phyloP scores from a whole-genome alignment of 257 asterid species.

The Mentha longifolia region DNA sequence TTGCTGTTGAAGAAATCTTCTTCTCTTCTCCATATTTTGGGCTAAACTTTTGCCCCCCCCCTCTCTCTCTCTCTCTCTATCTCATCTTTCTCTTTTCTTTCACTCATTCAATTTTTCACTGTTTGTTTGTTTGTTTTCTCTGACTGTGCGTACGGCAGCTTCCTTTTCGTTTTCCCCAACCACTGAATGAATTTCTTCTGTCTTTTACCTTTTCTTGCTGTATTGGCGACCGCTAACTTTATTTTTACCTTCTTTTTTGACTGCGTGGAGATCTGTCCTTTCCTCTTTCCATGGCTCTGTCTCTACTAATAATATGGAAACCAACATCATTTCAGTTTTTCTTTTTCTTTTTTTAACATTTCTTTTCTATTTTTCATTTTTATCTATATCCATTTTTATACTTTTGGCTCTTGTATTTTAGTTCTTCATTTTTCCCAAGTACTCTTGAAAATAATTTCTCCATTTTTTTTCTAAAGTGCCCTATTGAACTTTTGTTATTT shows the following conservation, averaged over 20 bases:
- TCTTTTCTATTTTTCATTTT: too few species aligned
- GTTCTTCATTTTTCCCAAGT: neutral
- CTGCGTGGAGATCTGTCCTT: conserved; percentile 6
- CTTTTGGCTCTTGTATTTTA: neutral
- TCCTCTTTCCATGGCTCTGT: too few species aligned
- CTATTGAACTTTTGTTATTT: too few species aligned
- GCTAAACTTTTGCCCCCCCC: conserved; percentile 29
- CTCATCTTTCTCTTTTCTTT: conserved; percentile 21
- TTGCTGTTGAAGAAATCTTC: conserved; percentile 55
- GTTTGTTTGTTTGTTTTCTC: conserved; percentile 26
- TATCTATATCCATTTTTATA: too few species aligned
- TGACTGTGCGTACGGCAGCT: conserved; percentile 48
- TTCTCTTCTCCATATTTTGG: conserved; percentile 36
- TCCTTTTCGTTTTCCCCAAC: conserved; percentile 60
- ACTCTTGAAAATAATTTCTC: too few species aligned
- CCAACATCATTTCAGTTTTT: neutral
- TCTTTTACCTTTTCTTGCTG: conserved; percentile 33
- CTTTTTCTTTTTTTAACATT: neutral
- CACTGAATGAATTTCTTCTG: conserved; percentile 29
- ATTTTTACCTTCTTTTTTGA: conserved; percentile 26
- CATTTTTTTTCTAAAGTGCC: too few species aligned
- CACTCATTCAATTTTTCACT: conserved; percentile 36
- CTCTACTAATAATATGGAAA: too few species aligned
- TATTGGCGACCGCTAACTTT: conserved; percentile 12
- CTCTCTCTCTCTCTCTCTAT: neutral